Conservation (phyloP, 2,329 filamentous ascomycete species). For the Diplodia mutila region DNA sequence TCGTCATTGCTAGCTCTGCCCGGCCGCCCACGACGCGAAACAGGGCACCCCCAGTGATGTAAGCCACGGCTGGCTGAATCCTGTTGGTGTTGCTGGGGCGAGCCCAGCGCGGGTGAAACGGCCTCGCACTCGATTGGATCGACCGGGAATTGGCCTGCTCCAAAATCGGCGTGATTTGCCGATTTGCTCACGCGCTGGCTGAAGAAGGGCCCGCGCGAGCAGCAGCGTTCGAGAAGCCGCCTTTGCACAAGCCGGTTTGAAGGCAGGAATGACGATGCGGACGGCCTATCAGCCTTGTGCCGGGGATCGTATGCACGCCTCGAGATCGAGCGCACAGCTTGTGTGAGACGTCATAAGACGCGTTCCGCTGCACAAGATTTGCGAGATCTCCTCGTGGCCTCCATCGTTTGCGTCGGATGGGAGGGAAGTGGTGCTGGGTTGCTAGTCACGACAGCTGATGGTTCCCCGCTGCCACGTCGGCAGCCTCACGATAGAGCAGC, state of each 20-base stretch:
- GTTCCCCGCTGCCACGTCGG: conserved; percentile 4
- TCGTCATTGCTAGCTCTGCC: conserved; percentile 10
- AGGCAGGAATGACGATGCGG: conserved; percentile 11
- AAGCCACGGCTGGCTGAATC: conserved; percentile 20
- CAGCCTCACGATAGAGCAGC: neutral
- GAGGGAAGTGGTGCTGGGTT: neutral
- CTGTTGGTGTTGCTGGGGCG: conserved; percentile 21
- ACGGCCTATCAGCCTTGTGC: conserved; percentile 18
- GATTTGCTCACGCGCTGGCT: conserved; percentile 19
- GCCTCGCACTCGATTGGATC: conserved; percentile 18
- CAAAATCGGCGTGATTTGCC: conserved; percentile 17
- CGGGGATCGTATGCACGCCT: conserved; percentile 14
- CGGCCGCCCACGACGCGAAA: conserved; percentile 4
- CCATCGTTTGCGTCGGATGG: conserved; percentile 1
- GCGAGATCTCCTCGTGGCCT: conserved; percentile 12
- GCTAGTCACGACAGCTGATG: conserved; percentile 6
- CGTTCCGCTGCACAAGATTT: conserved; percentile 11
- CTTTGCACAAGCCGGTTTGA: conserved; percentile 21
- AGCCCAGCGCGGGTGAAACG: conserved; percentile 19
- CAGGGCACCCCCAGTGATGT: conserved; percentile 22
- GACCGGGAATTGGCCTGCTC: conserved; percentile 19
- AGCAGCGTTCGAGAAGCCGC: conserved; percentile 15
- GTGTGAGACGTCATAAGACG: conserved; percentile 17
- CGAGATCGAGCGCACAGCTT: neutral
- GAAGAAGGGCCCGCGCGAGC: conserved; percentile 16